Percentiles rank a stretch among this genome's conserved stretches.
Conservation (phyloP, 2,329 filamentous ascomycete genomes). For the Penicillium sp. region DNA sequence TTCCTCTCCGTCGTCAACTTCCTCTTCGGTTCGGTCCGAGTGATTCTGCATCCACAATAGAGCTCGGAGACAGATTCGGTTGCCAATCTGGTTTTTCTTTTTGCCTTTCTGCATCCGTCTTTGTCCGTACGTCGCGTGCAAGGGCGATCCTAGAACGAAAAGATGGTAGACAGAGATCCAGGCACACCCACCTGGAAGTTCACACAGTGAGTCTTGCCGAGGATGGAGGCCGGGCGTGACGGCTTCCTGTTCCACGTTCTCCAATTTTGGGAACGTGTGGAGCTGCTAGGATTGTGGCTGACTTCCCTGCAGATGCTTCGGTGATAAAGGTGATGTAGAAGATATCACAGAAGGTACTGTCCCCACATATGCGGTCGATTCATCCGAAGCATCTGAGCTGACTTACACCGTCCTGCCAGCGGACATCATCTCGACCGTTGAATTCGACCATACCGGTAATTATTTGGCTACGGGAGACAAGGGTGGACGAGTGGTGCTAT, state of each 20-base stretch:
- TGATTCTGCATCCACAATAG: constrained; percentile 18
- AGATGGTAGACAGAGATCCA: constrained; percentile 95
- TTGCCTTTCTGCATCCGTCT: constrained; percentile 16
- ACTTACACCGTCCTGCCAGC: constrained; percentile 31
- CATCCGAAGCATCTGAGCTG: constrained; percentile 6
- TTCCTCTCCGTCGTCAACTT: constrained; percentile 8
- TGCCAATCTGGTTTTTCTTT: constrained; percentile 13
- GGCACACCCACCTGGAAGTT: constrained; percentile 99
- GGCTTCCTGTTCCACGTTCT: not conserved
- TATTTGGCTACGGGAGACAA: constrained; percentile 54
- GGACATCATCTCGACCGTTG: constrained; percentile 54
- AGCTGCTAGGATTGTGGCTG: constrained; percentile 7
- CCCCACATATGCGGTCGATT: constrained; percentile 3
- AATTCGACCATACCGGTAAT: constrained; percentile 54
- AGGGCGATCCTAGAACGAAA: constrained; percentile 48
- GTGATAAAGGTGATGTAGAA: constrained; percentile 98
- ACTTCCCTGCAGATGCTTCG: constrained; percentile 73
- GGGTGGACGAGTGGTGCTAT: constrained; percentile 52
- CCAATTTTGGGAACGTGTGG: not conserved
- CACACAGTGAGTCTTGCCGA: constrained; percentile 75
- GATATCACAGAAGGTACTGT: constrained; percentile 88
- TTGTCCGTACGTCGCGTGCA: constrained; percentile 22
- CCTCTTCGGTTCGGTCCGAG: constrained; percentile 3
- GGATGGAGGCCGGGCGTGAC: not conserved
- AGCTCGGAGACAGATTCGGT: constrained; percentile 13